Conservation (phyloP, 1,284 basidiomycete species). For the Heterobasidion parviporum region DNA sequence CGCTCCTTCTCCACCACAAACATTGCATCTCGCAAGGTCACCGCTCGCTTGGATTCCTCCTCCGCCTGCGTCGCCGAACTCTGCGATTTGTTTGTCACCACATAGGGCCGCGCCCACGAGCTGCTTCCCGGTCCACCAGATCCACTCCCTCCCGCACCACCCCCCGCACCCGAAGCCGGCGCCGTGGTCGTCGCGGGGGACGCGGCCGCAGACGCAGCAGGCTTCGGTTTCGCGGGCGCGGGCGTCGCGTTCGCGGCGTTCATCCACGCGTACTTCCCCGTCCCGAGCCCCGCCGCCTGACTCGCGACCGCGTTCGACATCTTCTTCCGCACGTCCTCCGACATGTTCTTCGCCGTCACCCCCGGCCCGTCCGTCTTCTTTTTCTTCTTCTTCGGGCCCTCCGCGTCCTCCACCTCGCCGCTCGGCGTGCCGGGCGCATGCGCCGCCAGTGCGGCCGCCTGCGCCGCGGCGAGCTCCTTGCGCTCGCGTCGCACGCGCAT, state of each 20-base stretch:
- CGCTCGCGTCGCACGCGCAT: constrained; percentile 51
- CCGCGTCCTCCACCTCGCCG: constrained; percentile 29
- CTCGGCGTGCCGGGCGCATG: constrained; percentile 30
- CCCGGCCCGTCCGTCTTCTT: constrained; percentile 79
- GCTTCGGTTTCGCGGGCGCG: constrained; percentile 38
- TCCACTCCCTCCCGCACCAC: constrained; percentile 3
- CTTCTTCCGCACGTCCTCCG: constrained; percentile 81
- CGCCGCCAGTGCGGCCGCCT: constrained; percentile 51
- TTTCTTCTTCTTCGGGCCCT: constrained; percentile 66
- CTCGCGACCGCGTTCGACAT: constrained; percentile 85
- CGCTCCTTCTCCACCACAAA: constrained; percentile 73
- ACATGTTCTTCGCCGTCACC: constrained; percentile 79
- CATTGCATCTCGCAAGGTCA: constrained; percentile 70
- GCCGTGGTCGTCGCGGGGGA: constrained; percentile 26
- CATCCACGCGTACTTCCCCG: constrained; percentile 81
- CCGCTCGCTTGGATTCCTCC: constrained; percentile 42
- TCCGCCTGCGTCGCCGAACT: constrained; percentile 33
- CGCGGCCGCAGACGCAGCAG: constrained; percentile 18
- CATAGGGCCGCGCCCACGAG: constrained; percentile 63
- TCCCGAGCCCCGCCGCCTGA: constrained; percentile 71
- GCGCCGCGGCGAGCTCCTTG: constrained; percentile 63
- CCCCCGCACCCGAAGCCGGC: constrained; percentile 22
- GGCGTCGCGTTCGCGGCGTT: constrained; percentile 46
- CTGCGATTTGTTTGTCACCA: constrained; percentile 34
- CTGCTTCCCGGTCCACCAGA: constrained; percentile 7